Evolutionary conservation across 768 basidiomycete species (phyloP).

Genomic region (Russula sp.): DNA sequence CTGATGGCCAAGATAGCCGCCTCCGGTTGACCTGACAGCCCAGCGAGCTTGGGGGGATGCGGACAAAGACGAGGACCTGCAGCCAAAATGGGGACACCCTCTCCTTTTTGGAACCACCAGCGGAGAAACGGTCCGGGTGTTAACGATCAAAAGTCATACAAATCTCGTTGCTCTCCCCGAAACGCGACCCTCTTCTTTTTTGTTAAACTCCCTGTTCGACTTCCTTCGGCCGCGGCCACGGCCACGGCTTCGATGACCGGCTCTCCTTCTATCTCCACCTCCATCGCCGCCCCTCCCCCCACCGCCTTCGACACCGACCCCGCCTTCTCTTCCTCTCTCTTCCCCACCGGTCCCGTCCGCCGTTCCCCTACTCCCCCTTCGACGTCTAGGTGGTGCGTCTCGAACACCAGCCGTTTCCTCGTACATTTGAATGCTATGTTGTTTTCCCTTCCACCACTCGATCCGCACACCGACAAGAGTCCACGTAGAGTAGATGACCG

Average conservation of each 20-base stretch:
- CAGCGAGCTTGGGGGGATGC: not conserved
- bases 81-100: too few relatives aligned
- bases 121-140: too few relatives aligned
- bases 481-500: slow-evolving; percentile 80
- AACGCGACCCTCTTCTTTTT: slow-evolving; percentile 66
- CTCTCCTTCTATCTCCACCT: slow-evolving; percentile 38
- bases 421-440: slow-evolving; percentile 93
- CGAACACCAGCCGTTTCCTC: slow-evolving; percentile 78
- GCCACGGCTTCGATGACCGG: slow-evolving; percentile 1
- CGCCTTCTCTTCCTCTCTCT: slow-evolving; percentile 14
- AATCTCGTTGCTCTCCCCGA: slow-evolving; percentile 54
- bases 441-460: slow-evolving; percentile 75
- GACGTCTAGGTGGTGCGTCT: slow-evolving; percentile 83
- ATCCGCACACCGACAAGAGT: slow-evolving; percentile 47
- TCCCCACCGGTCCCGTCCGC: slow-evolving; percentile 47
- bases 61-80: not conserved
- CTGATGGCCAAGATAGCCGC: too few relatives aligned
- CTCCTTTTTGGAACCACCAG: too few relatives aligned
- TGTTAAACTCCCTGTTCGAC: slow-evolving; percentile 29
- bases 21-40: too few relatives aligned
- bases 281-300: slow-evolving; percentile 23
- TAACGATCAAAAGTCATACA: slow-evolving; percentile 67
- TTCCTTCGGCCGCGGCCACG: slow-evolving; percentile 7
- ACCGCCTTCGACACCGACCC: slow-evolving; percentile 3
- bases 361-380: slow-evolving; percentile 81